These are phyloP conservation scores for Globisporangium viniferum DNA, from an alignment of 352 stramenopile genomes.

Conservation along the genomic window DNA sequence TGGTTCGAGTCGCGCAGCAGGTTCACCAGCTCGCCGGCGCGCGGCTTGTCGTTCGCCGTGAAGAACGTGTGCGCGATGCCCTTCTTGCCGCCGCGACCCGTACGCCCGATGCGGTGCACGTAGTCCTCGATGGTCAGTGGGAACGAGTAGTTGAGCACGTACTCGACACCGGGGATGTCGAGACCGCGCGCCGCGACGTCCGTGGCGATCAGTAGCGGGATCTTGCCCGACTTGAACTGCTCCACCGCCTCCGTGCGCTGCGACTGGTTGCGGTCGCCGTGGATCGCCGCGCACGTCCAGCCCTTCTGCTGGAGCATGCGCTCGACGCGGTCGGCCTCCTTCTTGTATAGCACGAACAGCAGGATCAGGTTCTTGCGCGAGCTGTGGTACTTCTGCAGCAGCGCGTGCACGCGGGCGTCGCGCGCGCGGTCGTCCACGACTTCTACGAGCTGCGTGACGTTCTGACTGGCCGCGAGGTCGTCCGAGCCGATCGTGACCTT, in stretches of 20 bases:
- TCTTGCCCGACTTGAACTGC: constrained; percentile 93
- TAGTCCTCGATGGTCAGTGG: constrained; percentile 98
- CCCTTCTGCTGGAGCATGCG: constrained; percentile 89
- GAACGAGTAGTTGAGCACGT: constrained; percentile 98
- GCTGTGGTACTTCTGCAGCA: constrained; percentile 93
- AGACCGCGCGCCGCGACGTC: constrained; percentile 96
- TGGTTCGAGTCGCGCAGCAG: constrained; percentile 94
- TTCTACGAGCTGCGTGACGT: constrained; percentile 94
- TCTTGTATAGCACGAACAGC: constrained; percentile 99
- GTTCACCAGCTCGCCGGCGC: constrained; percentile 95
- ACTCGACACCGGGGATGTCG: constrained; percentile 96
- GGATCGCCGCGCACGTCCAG: constrained; percentile 94
- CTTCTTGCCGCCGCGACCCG: constrained; percentile 92
- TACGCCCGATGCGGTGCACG: constrained; percentile 94
- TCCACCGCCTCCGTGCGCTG: constrained; percentile 90
- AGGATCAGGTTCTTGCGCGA: constrained; percentile 92
- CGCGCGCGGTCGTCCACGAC: constrained; percentile 92
- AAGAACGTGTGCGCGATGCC: constrained; percentile 98
- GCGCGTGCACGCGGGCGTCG: constrained; percentile 81
- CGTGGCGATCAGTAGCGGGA: constrained; percentile 95
- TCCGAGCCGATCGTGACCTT: constrained; percentile 94
- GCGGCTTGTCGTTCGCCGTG: constrained; percentile 95
- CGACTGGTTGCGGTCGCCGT: constrained; percentile 95
- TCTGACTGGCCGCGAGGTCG: constrained; percentile 94
- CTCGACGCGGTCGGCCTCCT: constrained; percentile 96